Conservation (phyloP, 106 monocot species). For the Vanilla planifolia region DNA sequence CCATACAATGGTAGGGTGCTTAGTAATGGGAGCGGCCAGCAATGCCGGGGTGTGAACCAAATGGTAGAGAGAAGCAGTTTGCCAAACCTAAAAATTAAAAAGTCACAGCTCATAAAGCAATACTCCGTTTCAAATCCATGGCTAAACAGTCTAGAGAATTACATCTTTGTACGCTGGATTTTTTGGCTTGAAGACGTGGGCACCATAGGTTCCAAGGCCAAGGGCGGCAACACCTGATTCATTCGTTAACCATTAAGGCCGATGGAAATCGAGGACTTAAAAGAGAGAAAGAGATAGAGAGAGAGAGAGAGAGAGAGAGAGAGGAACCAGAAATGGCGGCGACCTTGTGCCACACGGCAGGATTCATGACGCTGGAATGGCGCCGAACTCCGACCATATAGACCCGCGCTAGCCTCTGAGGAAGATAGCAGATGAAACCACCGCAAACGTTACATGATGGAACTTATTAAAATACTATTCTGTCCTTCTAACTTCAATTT, state of each 20-base stretch:
- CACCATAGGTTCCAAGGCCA: conserved; percentile 83
- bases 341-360: conserved; percentile 70
- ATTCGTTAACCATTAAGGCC: not conserved
- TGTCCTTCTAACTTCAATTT: too few species aligned
- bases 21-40: conserved; percentile 76
- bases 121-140: not conserved
- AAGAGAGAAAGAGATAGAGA: not conserved
- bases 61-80: conserved; percentile 85
- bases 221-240: conserved; percentile 70
- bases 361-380: too few species aligned
- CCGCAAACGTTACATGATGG: too few species aligned
- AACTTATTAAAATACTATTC: too few species aligned
- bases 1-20: conserved; percentile 64
- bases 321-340: conserved; percentile 72
- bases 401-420: too few species aligned
- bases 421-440: too few species aligned
- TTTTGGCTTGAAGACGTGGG: conserved; percentile 78
- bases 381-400: too few species aligned
- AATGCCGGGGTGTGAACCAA: conserved; percentile 84
- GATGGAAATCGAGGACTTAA: not conserved
- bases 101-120: not conserved
- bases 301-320: not conserved
- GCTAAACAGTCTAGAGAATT: not conserved
- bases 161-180: conserved; percentile 81
- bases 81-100: conserved; percentile 58